Conservation (phyloP, 1,139 yeast genomes). For the Arxiozyma bovina region DNA sequence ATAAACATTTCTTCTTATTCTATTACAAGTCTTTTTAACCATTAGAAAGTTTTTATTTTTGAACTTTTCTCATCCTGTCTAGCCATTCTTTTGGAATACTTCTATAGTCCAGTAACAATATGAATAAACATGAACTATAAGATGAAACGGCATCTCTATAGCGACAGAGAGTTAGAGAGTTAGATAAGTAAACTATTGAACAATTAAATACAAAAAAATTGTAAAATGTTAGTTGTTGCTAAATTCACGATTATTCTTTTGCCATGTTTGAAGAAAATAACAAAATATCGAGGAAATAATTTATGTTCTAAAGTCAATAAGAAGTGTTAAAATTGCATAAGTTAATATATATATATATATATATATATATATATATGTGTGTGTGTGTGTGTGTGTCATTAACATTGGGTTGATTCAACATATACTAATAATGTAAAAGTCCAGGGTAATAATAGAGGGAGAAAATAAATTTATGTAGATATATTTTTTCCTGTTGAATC, state of each 20-base stretch:
- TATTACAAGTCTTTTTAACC: too few relatives aligned
- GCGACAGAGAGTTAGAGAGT: neutral
- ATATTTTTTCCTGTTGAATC: neutral
- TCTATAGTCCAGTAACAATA: neutral
- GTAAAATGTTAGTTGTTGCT: neutral
- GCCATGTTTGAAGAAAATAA: neutral
- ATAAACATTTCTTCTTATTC: neutral
- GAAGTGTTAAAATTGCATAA: neutral
- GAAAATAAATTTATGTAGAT: neutral
- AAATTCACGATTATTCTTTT: neutral
- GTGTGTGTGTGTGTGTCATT: neutral
- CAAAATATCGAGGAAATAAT: neutral
- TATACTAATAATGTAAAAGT: too few relatives aligned
- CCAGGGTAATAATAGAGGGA: neutral
- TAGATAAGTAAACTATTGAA: too few relatives aligned
- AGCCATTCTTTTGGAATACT: too few relatives aligned
- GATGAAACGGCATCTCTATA: neutral
- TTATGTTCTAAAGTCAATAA: neutral
- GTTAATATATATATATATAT: too few relatives aligned
- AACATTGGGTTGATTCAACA: too few relatives aligned
- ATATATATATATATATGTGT: too few relatives aligned
- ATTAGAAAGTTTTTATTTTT: too few relatives aligned
- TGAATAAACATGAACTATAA: neutral
- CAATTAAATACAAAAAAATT: too few relatives aligned
- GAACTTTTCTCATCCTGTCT: too few relatives aligned